Evolutionary conservation across 1,284 basidiomycete species (phyloP).

Genomic region (Microbotryum violaceum): DNA sequence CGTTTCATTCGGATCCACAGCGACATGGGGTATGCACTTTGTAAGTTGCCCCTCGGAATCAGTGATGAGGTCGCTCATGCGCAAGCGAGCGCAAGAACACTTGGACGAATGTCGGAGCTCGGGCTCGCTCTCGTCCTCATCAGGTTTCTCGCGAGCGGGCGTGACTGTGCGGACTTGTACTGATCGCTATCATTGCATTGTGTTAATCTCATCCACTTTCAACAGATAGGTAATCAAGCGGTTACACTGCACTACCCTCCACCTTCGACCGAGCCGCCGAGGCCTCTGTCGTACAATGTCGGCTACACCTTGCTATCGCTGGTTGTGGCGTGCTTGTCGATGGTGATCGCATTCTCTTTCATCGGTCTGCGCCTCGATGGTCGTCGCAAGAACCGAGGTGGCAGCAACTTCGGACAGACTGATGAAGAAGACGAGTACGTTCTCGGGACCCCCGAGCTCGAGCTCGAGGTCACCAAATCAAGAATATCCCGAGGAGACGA

Average conservation of each 20-base stretch:
- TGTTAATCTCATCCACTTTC: not conserved
- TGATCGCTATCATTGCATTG: not conserved
- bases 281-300: constrained; percentile 42
- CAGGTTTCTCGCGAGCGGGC: not conserved
- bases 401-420: not conserved
- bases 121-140: not conserved
- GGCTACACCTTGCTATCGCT: constrained; percentile 46
- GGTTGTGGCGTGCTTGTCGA: constrained; percentile 42
- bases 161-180: not conserved
- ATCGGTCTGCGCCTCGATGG: constrained; percentile 42
- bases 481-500: no score
- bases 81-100: no score
- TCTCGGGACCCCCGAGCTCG: not conserved
- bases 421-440: not conserved
- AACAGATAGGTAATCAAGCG: constrained; percentile 44
- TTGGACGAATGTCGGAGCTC: no score
- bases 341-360: constrained; percentile 45
- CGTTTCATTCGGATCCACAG: constrained; percentile 44
- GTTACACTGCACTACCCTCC: constrained; percentile 41
- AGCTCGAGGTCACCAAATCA: no score
- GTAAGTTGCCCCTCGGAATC: constrained; percentile 1
- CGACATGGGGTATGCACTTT: constrained; percentile 40
- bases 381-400: not conserved
- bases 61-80: no score
- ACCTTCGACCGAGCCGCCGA: constrained; percentile 21